Conservation (phyloP, 1,139 yeast genomes). For the Kurtzmaniella quercitrusa region DNA sequence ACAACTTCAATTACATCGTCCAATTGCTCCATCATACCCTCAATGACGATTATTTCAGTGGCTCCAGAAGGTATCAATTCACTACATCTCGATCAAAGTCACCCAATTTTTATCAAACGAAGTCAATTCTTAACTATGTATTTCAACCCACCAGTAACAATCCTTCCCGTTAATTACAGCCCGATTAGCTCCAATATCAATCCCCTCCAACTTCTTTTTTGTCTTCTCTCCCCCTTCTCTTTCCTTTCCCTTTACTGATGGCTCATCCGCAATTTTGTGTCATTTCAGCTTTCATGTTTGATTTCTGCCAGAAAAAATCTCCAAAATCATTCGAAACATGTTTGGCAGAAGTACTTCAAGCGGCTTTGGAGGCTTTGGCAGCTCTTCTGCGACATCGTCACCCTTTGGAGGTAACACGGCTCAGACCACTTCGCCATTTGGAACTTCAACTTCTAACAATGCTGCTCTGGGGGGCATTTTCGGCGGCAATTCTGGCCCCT, state of each 20-base stretch:
- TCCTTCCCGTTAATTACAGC: too few species aligned
- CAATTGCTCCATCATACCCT: too few species aligned
- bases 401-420: constrained; percentile 28
- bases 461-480: constrained; percentile 7
- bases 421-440: constrained; percentile 21
- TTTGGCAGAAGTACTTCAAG: constrained; percentile 43
- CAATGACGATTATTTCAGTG: too few species aligned
- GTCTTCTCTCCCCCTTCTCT: too few species aligned
- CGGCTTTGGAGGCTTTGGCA: constrained; percentile 65
- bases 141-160: too few species aligned
- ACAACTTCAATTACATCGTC: too few species aligned
- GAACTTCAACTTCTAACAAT: constrained; percentile 14
- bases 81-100: too few species aligned
- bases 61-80: too few species aligned
- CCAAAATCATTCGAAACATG: constrained; percentile 16
- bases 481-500: constrained; percentile 13
- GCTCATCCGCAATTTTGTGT: background rate
- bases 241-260: too few species aligned
- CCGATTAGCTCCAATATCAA: too few species aligned
- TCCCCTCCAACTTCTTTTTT: background rate
- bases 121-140: too few species aligned
- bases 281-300: constrained; percentile 1
- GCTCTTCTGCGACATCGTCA: constrained; percentile 19
- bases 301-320: background rate
- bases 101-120: too few species aligned